phyloP scores from a whole-genome alignment of 73 alveolate genomes.

The Blepharisma japonicum region DNA sequence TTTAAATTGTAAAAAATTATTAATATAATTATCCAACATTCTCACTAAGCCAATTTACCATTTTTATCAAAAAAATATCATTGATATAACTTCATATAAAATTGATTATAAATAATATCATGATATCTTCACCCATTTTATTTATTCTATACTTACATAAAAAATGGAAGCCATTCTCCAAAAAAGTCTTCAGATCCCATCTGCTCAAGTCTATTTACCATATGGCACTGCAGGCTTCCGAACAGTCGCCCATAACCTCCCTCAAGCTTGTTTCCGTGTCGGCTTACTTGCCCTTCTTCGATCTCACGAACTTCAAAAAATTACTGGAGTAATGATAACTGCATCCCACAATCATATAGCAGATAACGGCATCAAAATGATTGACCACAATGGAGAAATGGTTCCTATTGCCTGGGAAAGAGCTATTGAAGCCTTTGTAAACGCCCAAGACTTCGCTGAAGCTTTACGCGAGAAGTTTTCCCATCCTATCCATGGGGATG shows the following conservation, averaged over 20 bases:
- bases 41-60: no score
- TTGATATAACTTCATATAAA: no score
- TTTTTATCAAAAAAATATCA: no score
- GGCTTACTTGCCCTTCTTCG: slow-evolving; percentile 71
- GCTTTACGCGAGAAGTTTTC: slow-evolving; percentile 37
- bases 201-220: not conserved
- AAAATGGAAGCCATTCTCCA: not conserved
- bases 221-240: slow-evolving; percentile 87
- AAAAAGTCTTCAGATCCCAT: slow-evolving; percentile 9
- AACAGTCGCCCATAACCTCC: slow-evolving; percentile 55
- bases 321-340: slow-evolving; percentile 90
- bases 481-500: slow-evolving; percentile 49
- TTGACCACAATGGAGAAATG: slow-evolving; percentile 81
- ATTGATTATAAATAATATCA: no score
- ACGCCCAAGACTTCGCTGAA: slow-evolving; percentile 60
- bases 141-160: not conserved
- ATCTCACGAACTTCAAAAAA: slow-evolving; percentile 53
- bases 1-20: no score
- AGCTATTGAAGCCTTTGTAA: slow-evolving; percentile 56
- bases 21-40: no score
- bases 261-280: slow-evolving; percentile 65
- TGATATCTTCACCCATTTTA: no score
- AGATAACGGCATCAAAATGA: slow-evolving; percentile 84
- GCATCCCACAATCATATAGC: slow-evolving; percentile 88
- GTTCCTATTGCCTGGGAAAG: slow-evolving; percentile 71